Evolutionary conservation across 2,329 filamentous ascomycete genomes (phyloP), one percentile per base, ranked within the genome.

Genomic region (Alternaria hordeiaustralica): DNA sequence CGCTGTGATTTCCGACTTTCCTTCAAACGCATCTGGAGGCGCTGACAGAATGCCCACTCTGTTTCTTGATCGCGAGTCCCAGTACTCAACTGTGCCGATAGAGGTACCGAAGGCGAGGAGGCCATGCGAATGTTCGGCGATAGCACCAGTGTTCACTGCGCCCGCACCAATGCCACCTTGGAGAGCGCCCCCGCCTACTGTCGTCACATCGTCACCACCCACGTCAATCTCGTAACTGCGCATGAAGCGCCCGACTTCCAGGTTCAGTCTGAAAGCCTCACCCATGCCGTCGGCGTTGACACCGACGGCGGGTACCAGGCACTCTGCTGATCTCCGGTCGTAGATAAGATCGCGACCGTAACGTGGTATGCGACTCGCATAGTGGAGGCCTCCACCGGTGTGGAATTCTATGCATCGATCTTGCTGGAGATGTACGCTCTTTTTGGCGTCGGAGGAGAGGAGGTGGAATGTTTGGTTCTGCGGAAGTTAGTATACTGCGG

Each of bases 41-140:
- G 84, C 87, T 12, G 90, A 86, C 2, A 99, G 84, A 18, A 95
- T 86, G 15, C 93, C 94, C 11, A 95, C 91, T 61, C 93, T 87
- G 58, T 90, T 91, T 76, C 93, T 91, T 28, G 92, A 94, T 63
- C 96, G 88, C 1, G 94, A 88, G 77, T 99, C 96, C 93, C 94
- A 99, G 75, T 98, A 95, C 78, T 99, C 96, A 25, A 98, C 93
- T 1, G 95, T 97, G n/a, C 96, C 95, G 60, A 96, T 84, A 3
- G 93, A 94, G 1, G 96, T 99, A 56, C 96, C 96, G 73, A 99
- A 99, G 0, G 95, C 94, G 33, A 94, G 86, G 5, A 99, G 85
- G 60, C 96, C 96, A 79, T 99, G 96, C 51, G 92, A 94, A 44
- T 90, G 87, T 77, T 97, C 93, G 4, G 96, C 96, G 64, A 97